Percentiles rank a stretch among this genome's conserved stretches.
These are phyloP conservation scores for Gracilaria vermiculophylla DNA, from an alignment of 23 red algal genomes.

Conservation along the genomic window DNA sequence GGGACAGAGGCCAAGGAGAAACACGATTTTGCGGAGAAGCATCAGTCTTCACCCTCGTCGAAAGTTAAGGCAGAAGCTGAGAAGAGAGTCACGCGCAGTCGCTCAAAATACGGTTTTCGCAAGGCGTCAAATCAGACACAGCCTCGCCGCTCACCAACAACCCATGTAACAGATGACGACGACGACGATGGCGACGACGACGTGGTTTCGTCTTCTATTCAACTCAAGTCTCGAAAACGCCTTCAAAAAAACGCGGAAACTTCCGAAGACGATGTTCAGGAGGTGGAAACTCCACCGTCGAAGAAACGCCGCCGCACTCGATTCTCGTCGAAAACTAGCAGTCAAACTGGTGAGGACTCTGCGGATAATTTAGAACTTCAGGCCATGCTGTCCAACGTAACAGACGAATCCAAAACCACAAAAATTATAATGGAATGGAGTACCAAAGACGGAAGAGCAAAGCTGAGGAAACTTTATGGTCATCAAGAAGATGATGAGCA, in stretches of 20 bases:
- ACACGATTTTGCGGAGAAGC: not conserved
- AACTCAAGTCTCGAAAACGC: not conserved
- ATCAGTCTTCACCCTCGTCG: not conserved
- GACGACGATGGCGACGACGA: slow-evolving; percentile 2
- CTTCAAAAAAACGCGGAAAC: not conserved
- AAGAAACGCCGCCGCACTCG: slow-evolving; percentile 11
- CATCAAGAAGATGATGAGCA: not conserved
- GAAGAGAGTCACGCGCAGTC: not conserved
- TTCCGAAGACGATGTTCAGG: slow-evolving; percentile 6
- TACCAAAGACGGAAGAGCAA: not conserved
- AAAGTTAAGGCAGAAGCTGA: not conserved
- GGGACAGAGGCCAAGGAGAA: not conserved
- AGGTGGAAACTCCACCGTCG: not conserved
- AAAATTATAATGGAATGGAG: not conserved
- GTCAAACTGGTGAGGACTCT: not conserved
- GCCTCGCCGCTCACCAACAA: not conserved
- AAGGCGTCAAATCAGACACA: not conserved
- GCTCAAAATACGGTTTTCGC: not conserved
- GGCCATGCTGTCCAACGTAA: not conserved
- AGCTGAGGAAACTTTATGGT: not conserved
- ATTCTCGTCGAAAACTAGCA: not conserved
- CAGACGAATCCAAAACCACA: not conserved
- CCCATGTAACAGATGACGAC: not conserved
- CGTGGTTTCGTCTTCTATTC: not conserved
- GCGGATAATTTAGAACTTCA: not conserved